phyloP scores from a whole-genome alignment of 257 asterid genomes.

The Solanum infundibuliforme region DNA sequence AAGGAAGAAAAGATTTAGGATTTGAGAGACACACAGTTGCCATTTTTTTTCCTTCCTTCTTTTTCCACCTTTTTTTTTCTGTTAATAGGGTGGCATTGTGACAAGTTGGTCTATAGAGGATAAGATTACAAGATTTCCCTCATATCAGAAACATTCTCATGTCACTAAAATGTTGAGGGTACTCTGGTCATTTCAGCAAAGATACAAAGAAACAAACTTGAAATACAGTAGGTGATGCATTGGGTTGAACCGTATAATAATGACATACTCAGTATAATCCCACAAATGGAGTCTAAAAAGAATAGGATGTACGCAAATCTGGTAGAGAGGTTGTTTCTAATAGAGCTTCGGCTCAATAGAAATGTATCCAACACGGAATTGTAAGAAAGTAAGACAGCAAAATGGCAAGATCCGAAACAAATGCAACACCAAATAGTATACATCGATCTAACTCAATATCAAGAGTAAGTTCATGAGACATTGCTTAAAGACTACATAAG shows the following conservation, averaged over 20 bases:
- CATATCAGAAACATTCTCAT: background rate
- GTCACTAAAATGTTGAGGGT: background rate
- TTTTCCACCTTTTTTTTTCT: background rate
- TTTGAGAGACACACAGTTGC: conserved; percentile 53
- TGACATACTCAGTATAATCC: fast-evolving
- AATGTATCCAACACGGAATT: background rate
- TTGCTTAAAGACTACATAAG: too few relatives aligned
- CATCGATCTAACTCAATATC: too few relatives aligned
- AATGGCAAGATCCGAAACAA: too few relatives aligned
- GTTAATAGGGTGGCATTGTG: conserved; percentile 36
- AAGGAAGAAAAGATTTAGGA: conserved; percentile 26
- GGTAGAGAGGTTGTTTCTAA: background rate
- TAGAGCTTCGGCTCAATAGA: background rate
- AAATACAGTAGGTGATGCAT: background rate
- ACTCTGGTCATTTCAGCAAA: background rate
- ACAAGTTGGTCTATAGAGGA: conserved; percentile 33
- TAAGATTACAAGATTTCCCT: conserved; percentile 57
- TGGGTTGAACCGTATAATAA: background rate
- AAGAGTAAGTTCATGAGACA: too few relatives aligned
- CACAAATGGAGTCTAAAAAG: background rate
- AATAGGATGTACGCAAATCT: background rate
- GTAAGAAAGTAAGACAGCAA: background rate
- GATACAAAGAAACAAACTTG: background rate
- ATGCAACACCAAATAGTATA: too few relatives aligned
- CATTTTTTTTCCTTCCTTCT: conserved; percentile 20